These are phyloP conservation scores for Xylaria acuta DNA, from an alignment of 495 filamentous ascomycete species.

Conservation along the genomic window DNA sequence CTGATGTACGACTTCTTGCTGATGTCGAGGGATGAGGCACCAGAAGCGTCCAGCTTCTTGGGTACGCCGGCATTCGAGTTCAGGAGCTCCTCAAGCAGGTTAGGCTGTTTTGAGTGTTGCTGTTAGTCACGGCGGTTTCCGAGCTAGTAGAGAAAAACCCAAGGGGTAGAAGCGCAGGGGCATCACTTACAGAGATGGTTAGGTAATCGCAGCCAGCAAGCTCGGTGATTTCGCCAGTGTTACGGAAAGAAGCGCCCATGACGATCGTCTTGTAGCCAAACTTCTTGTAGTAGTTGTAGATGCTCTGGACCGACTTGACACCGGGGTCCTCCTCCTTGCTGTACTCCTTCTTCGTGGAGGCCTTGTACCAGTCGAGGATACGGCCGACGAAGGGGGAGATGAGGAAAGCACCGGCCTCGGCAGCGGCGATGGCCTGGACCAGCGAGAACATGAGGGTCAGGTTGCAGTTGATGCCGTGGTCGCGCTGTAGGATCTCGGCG, in stretches of 20 bases:
- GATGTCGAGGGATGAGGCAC: conserved; percentile 72
- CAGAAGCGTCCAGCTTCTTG: conserved; percentile 84
- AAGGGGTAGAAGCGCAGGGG: neutral
- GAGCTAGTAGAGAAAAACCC: neutral
- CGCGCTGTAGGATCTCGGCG: conserved; percentile 87
- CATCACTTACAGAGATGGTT: conserved; percentile 82
- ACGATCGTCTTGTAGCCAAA: conserved; percentile 97
- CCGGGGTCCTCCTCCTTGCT: conserved; percentile 88
- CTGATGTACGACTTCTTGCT: conserved; percentile 89
- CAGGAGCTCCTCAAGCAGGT: conserved; percentile 90
- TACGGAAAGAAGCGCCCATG: conserved; percentile 99
- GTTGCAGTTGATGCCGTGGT: conserved; percentile 97
- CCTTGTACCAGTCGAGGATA: conserved; percentile 99
- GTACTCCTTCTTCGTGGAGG: conserved; percentile 91
- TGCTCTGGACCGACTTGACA: conserved; percentile 91
- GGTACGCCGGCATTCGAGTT: conserved; percentile 80
- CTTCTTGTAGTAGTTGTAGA: conserved; percentile 99
- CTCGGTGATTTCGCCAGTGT: conserved; percentile 94
- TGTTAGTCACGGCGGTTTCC: conserved; percentile 16
- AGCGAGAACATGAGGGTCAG: conserved; percentile 98
- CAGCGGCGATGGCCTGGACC: conserved; percentile 93
- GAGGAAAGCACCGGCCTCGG: conserved; percentile 96
- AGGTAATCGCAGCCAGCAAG: conserved; percentile 98
- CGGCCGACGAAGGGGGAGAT: conserved; percentile 99
- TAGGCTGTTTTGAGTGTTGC: conserved; percentile 64